Evolutionary conservation across 2,329 filamentous ascomycete species (phyloP), one percentile per base, ranked within the genome.

Genomic region (Tolypocladium nubicola): DNA sequence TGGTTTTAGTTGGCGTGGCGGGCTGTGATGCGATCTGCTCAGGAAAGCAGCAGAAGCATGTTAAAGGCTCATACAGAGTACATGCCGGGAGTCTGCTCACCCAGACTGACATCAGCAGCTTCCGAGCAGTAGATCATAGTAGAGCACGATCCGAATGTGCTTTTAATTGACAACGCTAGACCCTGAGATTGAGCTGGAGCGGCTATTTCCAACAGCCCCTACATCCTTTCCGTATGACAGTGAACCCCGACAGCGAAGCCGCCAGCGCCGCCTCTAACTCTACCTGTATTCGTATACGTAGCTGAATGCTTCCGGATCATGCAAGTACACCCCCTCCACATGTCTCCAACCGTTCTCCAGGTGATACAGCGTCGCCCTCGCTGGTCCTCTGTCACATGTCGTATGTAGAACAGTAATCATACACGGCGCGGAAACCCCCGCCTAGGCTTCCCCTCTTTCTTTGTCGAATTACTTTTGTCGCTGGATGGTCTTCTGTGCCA

Each of bases 401-500:
- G 30, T 9, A 21, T 52, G 47, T 19, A 30, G 47, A 19, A 58
- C 56, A 57, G 53, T 66, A 65, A 56, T 61, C 59, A 56, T 67
- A 64, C 64, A 66, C 57, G 49, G 56, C 56, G 41, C 57, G 49
- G 49, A 21, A 52, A 16, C 8, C 14, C 26, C 47, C 16, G 26
- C 26, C 30, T 9, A 4, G 26, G 26, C 47, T 26, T 43, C 41
- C 26, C 57, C 41, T 21, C 53, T 16, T 43, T 37, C 26, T 21
- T 33, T 33, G n/a, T 16, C 30, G 23, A n/a, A 58, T 66, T 79
- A 97, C 74, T 96, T 97, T 71, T 90, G 82, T 67, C 93, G 82
- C 74, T 90, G 87, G 77, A 96, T 84, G 19, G 92, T 91, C 77
- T 96, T 97, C 65, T 87, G 82, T 64, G 91, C 95, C 90, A 97